These are phyloP conservation scores for Blastocystis sp. DNA, from an alignment of 352 stramenopile species.

Conservation along the genomic window DNA sequence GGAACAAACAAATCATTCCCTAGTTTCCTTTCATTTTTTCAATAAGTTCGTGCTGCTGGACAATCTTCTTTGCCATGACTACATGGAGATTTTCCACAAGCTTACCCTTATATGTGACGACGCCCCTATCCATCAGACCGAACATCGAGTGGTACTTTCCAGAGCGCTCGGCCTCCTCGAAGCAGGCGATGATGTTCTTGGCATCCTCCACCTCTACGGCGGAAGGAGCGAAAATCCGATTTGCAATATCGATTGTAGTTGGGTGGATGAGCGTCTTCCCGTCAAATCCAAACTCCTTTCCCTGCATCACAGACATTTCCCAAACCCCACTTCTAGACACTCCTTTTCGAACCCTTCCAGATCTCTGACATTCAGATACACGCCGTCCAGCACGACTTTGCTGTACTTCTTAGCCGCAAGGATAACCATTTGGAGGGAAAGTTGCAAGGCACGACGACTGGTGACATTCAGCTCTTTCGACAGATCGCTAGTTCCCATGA, in stretches of 20 bases:
- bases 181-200: constrained; percentile 64
- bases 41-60: constrained; percentile 48
- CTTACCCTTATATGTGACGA: constrained; percentile 58
- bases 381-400: constrained; percentile 64
- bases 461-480: constrained; percentile 65
- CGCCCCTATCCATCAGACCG: background rate
- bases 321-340: constrained; percentile 60
- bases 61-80: constrained; percentile 55
- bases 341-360: constrained; percentile 65
- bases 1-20: background rate
- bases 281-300: constrained; percentile 68
- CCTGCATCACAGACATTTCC: constrained; percentile 9
- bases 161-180: constrained; percentile 46
- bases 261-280: constrained; percentile 71
- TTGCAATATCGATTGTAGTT: constrained; percentile 66
- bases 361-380: constrained; percentile 66
- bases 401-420: constrained; percentile 65
- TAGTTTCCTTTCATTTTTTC: constrained; percentile 54
- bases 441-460: constrained; percentile 59
- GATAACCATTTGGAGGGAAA: constrained; percentile 63
- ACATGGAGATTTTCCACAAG: constrained; percentile 61
- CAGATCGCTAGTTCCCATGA: constrained; percentile 67
- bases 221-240: constrained; percentile 66
- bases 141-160: background rate
- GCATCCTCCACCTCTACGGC: constrained; percentile 66